Base-by-base conservation (phyloP, 164 flowering plant species). In the Aristolochia fimbriata region DNA sequence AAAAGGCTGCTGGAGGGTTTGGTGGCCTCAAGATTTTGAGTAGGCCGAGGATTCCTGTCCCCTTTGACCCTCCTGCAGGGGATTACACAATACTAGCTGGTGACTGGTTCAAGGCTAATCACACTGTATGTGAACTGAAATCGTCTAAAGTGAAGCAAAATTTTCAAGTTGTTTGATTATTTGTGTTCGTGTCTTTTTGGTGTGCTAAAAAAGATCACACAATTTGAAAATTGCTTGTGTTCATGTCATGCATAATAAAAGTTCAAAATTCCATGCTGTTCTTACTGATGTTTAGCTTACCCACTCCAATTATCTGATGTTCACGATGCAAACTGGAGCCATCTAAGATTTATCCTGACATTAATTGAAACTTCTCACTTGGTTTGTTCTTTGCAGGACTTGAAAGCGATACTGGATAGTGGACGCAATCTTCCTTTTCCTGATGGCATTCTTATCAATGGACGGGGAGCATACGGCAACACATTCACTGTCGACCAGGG, bases 391-490 rank as follows among this genome's bases (percentile, higher is more conserved):
- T 14, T 71, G 47, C 65, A 93, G 98, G 71, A 56, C 33, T 51
- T 93, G 78, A 80, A 66, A 70, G 71, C 66, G 17, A 55, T 71
- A 21, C 71, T 90, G 71, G 89, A 93, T 22, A 51, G 70, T 37
- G 98, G 98, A 21, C 71, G 62, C n/a, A 64, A 76, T 60, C 83
- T 93, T 65, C 92, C 98, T 5, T 74, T 73, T 53, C 96, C 99
- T 25, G 95, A 94, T 71, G 99, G 97, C 1, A 80, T 94, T 65
- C 82, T 86, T 59, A 88, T 94, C 77, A 93, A 91, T 63, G 99
- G 99, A 3, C 96, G 85, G 2, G 99, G 96, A 13, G 81, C 83
- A 81, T 85, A 87, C 63, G 96, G 93, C n/a, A 61, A 81, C 73
- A 79, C 83, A 2, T 85, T 94, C 72, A 80, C 82, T 1, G 93